Evolutionary conservation across 1,284 basidiomycete species (phyloP).

Genomic region (Ustilago crameri): DNA sequence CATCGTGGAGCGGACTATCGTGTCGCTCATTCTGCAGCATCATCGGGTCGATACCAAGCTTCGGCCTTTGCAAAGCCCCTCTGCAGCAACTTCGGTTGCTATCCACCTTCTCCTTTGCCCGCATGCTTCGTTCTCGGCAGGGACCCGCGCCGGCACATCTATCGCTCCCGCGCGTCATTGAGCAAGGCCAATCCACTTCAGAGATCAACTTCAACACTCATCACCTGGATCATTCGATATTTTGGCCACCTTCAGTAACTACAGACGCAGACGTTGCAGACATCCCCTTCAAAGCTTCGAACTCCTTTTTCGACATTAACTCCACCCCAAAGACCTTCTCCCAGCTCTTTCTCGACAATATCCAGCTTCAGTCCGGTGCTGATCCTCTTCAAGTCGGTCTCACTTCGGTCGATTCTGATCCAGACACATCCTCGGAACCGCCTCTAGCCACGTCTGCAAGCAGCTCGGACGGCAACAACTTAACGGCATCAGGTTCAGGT

Average conservation of each 20-base stretch:
- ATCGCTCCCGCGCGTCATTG: slow-evolving; percentile 29
- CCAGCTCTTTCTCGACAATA: slow-evolving; percentile 16
- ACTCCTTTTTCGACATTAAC: slow-evolving; percentile 9
- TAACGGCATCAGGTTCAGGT: slow-evolving; percentile 11
- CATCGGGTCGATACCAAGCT: slow-evolving; percentile 12
- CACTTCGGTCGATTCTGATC: slow-evolving; percentile 9
- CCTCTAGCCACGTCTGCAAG: slow-evolving; percentile 9
- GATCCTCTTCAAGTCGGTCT: slow-evolving; percentile 18
- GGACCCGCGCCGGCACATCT: slow-evolving; percentile 28
- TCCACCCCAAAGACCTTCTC: slow-evolving; percentile 31
- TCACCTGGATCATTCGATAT: slow-evolving; percentile 11
- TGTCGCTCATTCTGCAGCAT: not conserved
- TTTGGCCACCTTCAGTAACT: slow-evolving; percentile 11
- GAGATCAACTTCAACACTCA: slow-evolving; percentile 3
- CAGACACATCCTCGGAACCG: slow-evolving; percentile 1
- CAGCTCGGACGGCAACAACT: slow-evolving; percentile 7
- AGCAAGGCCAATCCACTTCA: slow-evolving; percentile 5
- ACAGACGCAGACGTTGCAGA: slow-evolving; percentile 7
- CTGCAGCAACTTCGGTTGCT: slow-evolving; percentile 20
- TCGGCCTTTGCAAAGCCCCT: slow-evolving; percentile 7
- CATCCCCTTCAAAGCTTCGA: not conserved
- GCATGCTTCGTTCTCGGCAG: slow-evolving; percentile 40
- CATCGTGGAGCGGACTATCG: not conserved
- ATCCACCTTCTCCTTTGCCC: slow-evolving; percentile 8
- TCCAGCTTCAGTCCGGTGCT: slow-evolving; percentile 12